Evolutionary conservation across 2,329 filamentous ascomycete species (phyloP).

Genomic region (Pestalotiopsis fici): DNA sequence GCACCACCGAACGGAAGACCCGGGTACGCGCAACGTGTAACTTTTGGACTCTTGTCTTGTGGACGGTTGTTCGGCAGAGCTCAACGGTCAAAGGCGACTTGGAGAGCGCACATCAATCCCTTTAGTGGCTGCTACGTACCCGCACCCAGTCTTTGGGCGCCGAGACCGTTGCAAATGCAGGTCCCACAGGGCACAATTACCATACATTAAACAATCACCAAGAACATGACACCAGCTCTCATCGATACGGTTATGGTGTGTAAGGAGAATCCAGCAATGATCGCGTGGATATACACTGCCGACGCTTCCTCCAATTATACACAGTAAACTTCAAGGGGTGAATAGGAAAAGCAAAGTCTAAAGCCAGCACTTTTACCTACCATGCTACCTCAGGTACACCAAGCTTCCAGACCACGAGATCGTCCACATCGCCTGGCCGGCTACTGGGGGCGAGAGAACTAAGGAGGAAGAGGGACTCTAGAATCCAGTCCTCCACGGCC

Average conservation of each 20-base stretch:
- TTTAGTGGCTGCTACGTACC: background rate
- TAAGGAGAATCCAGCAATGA: background rate
- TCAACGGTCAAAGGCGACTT: background rate
- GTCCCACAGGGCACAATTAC: background rate
- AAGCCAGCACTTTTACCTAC: background rate
- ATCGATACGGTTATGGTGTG: background rate
- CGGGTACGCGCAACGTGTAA: background rate
- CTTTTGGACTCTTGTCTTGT: background rate
- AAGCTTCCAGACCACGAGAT: background rate
- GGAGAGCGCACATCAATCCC: background rate
- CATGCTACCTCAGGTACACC: background rate
- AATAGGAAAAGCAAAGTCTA: background rate
- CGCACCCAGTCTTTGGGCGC: background rate
- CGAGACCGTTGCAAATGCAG: background rate
- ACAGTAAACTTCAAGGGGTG: background rate
- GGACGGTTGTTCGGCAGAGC: background rate
- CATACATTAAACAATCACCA: background rate
- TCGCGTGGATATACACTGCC: background rate
- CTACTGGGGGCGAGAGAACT: background rate
- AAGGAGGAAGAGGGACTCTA: background rate
- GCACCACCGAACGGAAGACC: background rate
- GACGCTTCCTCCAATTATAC: background rate
- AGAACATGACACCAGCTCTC: background rate
- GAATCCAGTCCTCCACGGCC: background rate
- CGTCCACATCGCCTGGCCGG: background rate